Base-by-base conservation (phyloP, 257 asterid genomes). In the Solanum acaule region DNA sequence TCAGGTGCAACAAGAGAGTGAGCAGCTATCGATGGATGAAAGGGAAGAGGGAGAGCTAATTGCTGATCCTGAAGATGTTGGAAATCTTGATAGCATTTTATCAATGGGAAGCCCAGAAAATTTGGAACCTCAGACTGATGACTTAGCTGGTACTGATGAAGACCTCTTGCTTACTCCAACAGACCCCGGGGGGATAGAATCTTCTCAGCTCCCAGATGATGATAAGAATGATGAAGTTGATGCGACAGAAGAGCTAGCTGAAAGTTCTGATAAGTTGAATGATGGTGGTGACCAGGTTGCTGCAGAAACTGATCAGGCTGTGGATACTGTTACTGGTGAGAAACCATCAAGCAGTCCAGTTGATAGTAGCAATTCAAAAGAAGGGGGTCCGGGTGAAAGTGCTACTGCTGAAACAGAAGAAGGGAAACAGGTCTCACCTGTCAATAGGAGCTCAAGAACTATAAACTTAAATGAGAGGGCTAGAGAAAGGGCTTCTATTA, bases 31-130 rank as follows among this genome's bases (percentile, higher is more conserved):
- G 46, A 86, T 90, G 34, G 98, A 95, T 49, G 98, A 96, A 23
- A 91, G 91, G 90, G 99, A 97, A 88, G 99, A 96, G 91, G 98
- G 97, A 25, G 99, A 96, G 91, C 87, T 94, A 85, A 92, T 72
- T 46, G 85, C 91, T 16, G 98, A 94, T 37, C 88, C 86, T 78
- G 90, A 86, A 33, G 98, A 96, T 11, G 38, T 49, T 11, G 86
- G 86, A 49, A 49, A 82, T 75, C 86, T 67, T 76, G 98, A 96
- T 84, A 89, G 90, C 91, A 87, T 87, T 78, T 22, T 85, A 13
- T 88, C 88, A 86, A 87, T 52, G 56, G 94, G 89, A 18, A 91
- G 90, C 52, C 88, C 94, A 12, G 95, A 90, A 86, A 84, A 68
- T 15, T 92, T 88, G 79, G 96, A 94, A 71, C 52, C 86, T 85